Evolutionary conservation across 2,329 filamentous ascomycete genomes (phyloP), one percentile per base, ranked within the genome.

Genomic region (Fusarium liriodendri): DNA sequence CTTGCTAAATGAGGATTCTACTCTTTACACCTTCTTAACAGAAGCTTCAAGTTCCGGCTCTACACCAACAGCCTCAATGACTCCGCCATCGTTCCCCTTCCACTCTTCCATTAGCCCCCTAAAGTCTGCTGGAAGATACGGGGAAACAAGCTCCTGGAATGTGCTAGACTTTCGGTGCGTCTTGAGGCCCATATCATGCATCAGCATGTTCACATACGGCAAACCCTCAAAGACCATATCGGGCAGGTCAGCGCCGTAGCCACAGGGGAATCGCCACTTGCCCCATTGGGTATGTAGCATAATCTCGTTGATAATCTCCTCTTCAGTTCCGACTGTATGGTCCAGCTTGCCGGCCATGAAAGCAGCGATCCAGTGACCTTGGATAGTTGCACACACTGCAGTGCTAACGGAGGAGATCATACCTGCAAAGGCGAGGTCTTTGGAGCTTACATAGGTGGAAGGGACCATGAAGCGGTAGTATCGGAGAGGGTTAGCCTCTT

Each of bases 151-250:
- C 29, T 78, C 76, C 1, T 63, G 63, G 5, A 66, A 66, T 0
- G 40, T 20, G 1, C 67, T 63, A 3, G 32, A 18, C 50, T 78
- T 78, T 6, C 76, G 66, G 20, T 76, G 66, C 5, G 69, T 71
- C 35, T 86, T 82, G 60, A 95, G 80, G 0, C 90, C 92, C 57
- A 95, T 77, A 80, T 96, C 93, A 9, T 83, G 82, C 66, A 94
- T 79, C 76, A 96, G 80, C 78, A 91, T 70, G 22, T 82, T 78
- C 8, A 77, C 70, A 77, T 91, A 93, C 4, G 89, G 89, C 37
- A 92, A 69, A 74, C 80, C 95, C 91, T 96, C 94, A 76, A 95
- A 95, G 13, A 93, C 91, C 72, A 95, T 91, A 79, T 94, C 93
- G 0, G 91, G 91, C 61, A 88, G 84, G 77, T 85, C 86, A 20